Evolutionary conservation across 1,284 basidiomycete species (phyloP), one percentile per base, ranked within the genome.

Genomic region (Austroboletus niveus): DNA sequence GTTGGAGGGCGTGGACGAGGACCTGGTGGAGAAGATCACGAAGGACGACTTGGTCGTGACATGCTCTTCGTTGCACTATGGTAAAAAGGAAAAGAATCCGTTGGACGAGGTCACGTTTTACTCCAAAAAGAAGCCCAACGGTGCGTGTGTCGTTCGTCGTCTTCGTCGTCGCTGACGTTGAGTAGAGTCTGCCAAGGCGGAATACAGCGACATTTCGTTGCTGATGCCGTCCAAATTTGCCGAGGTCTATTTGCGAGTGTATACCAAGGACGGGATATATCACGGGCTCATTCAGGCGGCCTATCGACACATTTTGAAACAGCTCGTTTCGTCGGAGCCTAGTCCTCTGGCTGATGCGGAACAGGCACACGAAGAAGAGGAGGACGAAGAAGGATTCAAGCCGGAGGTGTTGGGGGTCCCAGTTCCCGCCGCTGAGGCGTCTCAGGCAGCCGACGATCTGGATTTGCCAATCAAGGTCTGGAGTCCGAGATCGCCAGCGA

Each of bases 21-120:
- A 69, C 0, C 62, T 72, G 12, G 63, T 73, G 22, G 61, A 62
- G 6, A 66, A 64, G 15, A 68, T 87, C 15, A 65, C 59, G 3
- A 61, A 69, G 1, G 66, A 75, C 1, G 78, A 89, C 50, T 73
- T 92, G 31, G 79, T 86, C 35, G 85, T 91, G 30, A 78, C 84
- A 48, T 69, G 83, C 8, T 70, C 79, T 1, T 61, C 67, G 14
- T 76, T 90, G 73, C 89, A 91, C 61, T 84, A 88, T 58, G 89
- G 89, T 1, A 89, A 85, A 82, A 74, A 78, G 54, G 79, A 83
- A 48, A 68, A 74, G 57, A 89, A 88, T 59, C 89, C 89, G 1
- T 62, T 92, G 27, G 76, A 85, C 41, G 75, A 69, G 29, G 79
- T 89, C 50, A 79, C 75, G 60, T 92, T 91, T 61, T 92, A 89